Evolutionary conservation across 2,329 filamentous ascomycete species (phyloP).

Genomic region (Monascus ruber): DNA sequence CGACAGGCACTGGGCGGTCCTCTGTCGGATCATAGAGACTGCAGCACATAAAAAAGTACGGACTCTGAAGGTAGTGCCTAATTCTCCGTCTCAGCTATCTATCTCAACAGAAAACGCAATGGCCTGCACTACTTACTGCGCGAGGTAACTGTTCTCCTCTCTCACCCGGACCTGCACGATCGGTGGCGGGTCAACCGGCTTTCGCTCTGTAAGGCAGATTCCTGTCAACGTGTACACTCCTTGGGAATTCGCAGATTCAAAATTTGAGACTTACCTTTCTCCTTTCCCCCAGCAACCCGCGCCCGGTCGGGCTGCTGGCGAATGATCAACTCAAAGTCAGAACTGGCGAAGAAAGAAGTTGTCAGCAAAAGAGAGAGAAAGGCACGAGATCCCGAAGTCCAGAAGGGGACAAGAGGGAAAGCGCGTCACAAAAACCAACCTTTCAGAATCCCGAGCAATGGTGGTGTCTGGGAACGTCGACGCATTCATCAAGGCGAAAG

Average conservation of each 20-base stretch:
- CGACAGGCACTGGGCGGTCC: constrained; percentile 30
- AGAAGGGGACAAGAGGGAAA: constrained; percentile 1
- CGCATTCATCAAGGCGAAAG: constrained; percentile 31
- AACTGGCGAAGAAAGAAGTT: constrained; percentile 33
- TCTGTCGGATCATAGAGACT: constrained; percentile 43
- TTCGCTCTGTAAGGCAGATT: constrained; percentile 48
- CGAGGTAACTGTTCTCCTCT: constrained; percentile 36
- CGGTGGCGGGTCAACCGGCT: constrained; percentile 75
- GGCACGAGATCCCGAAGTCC: constrained; percentile 3
- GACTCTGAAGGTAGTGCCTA: constrained; percentile 52
- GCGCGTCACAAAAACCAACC: constrained; percentile 18
- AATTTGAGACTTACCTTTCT: constrained; percentile 49
- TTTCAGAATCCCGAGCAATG: constrained; percentile 31
- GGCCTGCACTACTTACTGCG: constrained; percentile 43
- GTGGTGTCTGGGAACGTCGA: constrained; percentile 30
- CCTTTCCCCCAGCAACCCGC: constrained; percentile 59
- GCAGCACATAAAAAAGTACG: constrained; percentile 53
- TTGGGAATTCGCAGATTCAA: not conserved
- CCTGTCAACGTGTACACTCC: constrained; percentile 5
- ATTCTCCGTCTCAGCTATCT: not conserved
- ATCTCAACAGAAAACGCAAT: constrained; percentile 1
- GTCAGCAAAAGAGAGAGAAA: constrained; percentile 23
- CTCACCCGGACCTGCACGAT: constrained; percentile 60
- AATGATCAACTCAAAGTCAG: constrained; percentile 47
- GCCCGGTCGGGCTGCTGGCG: constrained; percentile 58